Evolutionary conservation across 208 protist species (phyloP).

Genomic region (Leishmania guyanensis): DNA sequence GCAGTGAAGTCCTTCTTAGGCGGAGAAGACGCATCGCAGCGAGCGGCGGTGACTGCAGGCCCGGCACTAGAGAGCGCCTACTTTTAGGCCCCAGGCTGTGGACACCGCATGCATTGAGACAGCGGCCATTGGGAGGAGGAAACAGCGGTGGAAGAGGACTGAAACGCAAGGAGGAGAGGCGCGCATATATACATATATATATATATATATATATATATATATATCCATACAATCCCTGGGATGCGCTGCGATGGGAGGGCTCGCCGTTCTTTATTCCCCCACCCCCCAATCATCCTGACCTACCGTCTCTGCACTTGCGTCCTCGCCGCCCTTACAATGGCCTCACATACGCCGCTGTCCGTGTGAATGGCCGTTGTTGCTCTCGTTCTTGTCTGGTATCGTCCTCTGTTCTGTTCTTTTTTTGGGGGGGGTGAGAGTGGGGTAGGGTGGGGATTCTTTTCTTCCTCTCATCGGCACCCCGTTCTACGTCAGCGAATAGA

Average conservation of each 20-base stretch:
- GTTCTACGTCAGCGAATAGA: background rate
- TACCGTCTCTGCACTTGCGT: background rate
- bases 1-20: constrained; percentile 49
- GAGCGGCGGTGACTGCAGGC: constrained; percentile 12
- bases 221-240: background rate
- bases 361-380: background rate
- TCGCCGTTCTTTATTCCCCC: too few species aligned
- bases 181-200: background rate
- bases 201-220: background rate
- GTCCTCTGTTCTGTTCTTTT: background rate
- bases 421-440: too few species aligned
- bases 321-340: background rate
- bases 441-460: background rate
- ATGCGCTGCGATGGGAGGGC: background rate
- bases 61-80: constrained; percentile 37
- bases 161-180: background rate
- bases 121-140: too few species aligned
- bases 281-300: background rate
- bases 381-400: background rate
- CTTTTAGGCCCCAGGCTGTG: constrained; percentile 29
- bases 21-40: constrained; percentile 9
- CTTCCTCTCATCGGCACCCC: background rate
- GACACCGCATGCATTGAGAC: too few species aligned
- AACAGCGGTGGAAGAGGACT: background rate
- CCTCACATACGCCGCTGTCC: background rate